Conservation (phyloP, 2,329 filamentous ascomycete species). For the Penicillium frequentans region DNA sequence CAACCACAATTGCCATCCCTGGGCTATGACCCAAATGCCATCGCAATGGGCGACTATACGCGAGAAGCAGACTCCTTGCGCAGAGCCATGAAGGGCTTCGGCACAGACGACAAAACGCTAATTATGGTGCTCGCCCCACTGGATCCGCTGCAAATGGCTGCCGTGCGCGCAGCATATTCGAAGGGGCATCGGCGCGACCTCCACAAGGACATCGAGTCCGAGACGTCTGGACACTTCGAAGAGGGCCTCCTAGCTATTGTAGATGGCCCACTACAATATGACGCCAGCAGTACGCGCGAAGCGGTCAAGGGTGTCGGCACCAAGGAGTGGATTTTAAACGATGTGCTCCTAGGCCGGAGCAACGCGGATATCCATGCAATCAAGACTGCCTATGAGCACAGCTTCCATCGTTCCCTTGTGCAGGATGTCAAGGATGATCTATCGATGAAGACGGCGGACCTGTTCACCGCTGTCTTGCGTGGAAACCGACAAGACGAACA, state of each 20-base stretch:
- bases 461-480: constrained; percentile 79
- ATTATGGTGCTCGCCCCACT: constrained; percentile 69
- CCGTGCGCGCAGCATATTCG: constrained; percentile 67
- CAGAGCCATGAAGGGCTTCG: constrained; percentile 88
- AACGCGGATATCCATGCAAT: constrained; percentile 89
- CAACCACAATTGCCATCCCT: constrained; percentile 55
- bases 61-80: constrained; percentile 70
- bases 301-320: constrained; percentile 80
- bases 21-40: constrained; percentile 72
- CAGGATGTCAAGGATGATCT: constrained; percentile 74
- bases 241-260: constrained; percentile 71
- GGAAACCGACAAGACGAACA: constrained; percentile 77
- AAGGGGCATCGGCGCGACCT: constrained; percentile 66
- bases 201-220: constrained; percentile 73
- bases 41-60: constrained; percentile 66
- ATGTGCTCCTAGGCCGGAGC: constrained; percentile 75
- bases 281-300: constrained; percentile 68
- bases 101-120: constrained; percentile 80
- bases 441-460: constrained; percentile 78
- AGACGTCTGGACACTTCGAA: constrained; percentile 73
- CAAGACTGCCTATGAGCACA: constrained; percentile 71
- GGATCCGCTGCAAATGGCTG: constrained; percentile 74
- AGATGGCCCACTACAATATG: constrained; percentile 75
- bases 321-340: constrained; percentile 82
- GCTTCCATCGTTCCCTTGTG: constrained; percentile 68